Conservation (phyloP, 1,284 basidiomycete species). For the Sporisorium iseilematis-ciliati region DNA sequence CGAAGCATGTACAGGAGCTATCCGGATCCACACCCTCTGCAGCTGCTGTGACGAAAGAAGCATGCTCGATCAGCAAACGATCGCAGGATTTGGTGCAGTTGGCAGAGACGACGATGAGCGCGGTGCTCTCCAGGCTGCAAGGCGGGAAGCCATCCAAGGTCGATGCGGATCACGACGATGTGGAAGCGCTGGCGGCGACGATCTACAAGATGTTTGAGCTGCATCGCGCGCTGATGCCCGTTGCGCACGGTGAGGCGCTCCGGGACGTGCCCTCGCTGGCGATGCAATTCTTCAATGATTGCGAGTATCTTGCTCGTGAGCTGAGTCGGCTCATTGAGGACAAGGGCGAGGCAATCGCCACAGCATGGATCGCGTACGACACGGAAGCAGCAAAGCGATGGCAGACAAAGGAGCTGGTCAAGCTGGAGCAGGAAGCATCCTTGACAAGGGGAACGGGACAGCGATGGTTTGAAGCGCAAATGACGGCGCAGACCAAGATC, state of each 20-base stretch:
- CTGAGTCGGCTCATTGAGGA: conserved; percentile 56
- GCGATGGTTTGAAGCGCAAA: conserved; percentile 57
- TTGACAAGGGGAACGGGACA: conserved; percentile 47
- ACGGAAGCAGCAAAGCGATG: conserved; percentile 24
- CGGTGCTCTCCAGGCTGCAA: conserved; percentile 24
- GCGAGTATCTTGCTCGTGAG: conserved; percentile 75
- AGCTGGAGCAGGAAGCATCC: conserved; percentile 49
- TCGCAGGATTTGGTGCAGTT: conserved; percentile 43
- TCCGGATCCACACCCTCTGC: not conserved
- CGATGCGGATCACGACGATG: conserved; percentile 8
- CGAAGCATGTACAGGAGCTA: not conserved
- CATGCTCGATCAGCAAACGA: conserved; percentile 51
- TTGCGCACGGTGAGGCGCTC: conserved; percentile 75
- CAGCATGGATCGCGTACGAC: conserved; percentile 18
- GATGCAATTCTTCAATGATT: conserved; percentile 90
- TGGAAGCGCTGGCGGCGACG: conserved; percentile 23
- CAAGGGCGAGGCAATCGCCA: conserved; percentile 65
- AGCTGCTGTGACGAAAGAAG: conserved; percentile 22
- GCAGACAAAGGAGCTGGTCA: conserved; percentile 18
- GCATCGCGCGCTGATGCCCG: conserved; percentile 84
- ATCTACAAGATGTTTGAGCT: conserved; percentile 78
- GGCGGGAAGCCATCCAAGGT: not conserved
- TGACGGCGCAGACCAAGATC: conserved; percentile 71
- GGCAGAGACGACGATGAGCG: conserved; percentile 27
- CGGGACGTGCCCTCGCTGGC: conserved; percentile 75